These are phyloP conservation scores for Epipyxis sp. DNA, from an alignment of 108 stramenopile genomes.

Conservation along the genomic window DNA sequence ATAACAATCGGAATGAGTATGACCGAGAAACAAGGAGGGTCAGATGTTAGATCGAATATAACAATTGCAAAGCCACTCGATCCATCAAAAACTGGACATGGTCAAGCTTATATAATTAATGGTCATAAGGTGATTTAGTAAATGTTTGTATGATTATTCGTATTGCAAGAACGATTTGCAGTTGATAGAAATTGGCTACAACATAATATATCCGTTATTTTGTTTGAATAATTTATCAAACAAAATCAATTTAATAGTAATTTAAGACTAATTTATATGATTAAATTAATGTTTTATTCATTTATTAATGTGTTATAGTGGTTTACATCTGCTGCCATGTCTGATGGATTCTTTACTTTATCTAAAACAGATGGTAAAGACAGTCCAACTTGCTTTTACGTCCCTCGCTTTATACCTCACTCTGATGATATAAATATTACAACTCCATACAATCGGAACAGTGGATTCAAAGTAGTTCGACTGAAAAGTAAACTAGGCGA, in stretches of 20 bases:
- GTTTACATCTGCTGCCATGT: constrained; percentile 42
- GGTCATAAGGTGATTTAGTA: constrained; percentile 35
- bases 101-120: neutral
- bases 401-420: constrained; percentile 36
- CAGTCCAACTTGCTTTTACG: constrained; percentile 33
- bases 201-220: too few species aligned
- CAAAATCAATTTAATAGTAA: too few species aligned
- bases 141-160: too few species aligned
- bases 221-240: too few species aligned
- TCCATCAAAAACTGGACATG: neutral
- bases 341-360: constrained; percentile 40
- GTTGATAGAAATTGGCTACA: too few species aligned
- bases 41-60: constrained; percentile 43
- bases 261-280: too few species aligned
- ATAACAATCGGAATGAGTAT: constrained; percentile 44
- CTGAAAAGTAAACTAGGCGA: constrained; percentile 45
- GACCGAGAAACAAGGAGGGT: constrained; percentile 46
- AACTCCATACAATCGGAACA: constrained; percentile 14
- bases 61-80: constrained; percentile 28
- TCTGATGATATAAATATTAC: too few species aligned
- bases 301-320: constrained; percentile 24
- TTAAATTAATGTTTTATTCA: too few species aligned
- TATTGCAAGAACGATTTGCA: too few species aligned
- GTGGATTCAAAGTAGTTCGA: constrained; percentile 32
- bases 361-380: constrained; percentile 6